Percentiles rank a stretch among this genome's conserved stretches.
These are phyloP conservation scores for Alternaria brassicicola DNA, from an alignment of 2,329 filamentous ascomycete species.

Conservation along the genomic window DNA sequence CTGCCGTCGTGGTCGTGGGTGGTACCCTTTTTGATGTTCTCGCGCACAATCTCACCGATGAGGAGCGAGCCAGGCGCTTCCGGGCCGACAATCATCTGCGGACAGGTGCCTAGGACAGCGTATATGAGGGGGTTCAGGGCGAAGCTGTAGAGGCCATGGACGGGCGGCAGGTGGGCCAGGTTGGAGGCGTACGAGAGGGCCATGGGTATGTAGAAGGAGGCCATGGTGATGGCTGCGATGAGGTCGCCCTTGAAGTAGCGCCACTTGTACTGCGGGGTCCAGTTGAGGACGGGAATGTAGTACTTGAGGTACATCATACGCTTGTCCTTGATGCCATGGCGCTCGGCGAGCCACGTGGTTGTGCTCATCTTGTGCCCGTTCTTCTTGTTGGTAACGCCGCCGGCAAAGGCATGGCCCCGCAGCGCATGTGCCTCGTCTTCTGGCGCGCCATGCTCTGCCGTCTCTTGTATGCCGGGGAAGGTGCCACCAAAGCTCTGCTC, in stretches of 20 bases:
- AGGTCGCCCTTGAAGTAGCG: slow-evolving; percentile 85
- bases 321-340: slow-evolving; percentile 75
- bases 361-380: slow-evolving; percentile 69
- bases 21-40: slow-evolving; percentile 72
- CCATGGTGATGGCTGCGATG: slow-evolving; percentile 88
- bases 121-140: slow-evolving; percentile 92
- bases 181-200: slow-evolving; percentile 91
- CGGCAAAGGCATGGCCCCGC: slow-evolving; percentile 52
- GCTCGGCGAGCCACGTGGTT: slow-evolving; percentile 72
- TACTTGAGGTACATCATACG: slow-evolving; percentile 83
- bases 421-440: slow-evolving; percentile 49
- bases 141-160: slow-evolving; percentile 93
- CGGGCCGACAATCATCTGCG: slow-evolving; percentile 91
- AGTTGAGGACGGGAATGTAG: slow-evolving; percentile 89
- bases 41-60: slow-evolving; percentile 83
- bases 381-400: slow-evolving; percentile 50
- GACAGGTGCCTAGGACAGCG: slow-evolving; percentile 86
- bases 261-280: slow-evolving; percentile 86
- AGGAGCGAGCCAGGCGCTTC: slow-evolving; percentile 93
- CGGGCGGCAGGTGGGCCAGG: slow-evolving; percentile 87
- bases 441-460: slow-evolving; percentile 33
- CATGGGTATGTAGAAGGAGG: slow-evolving; percentile 99
- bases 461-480: slow-evolving; percentile 43
- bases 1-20: slow-evolving; percentile 69
- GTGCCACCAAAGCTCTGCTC: slow-evolving; percentile 48